Conservation (phyloP, 805 yeast genomes). For the Schwanniomyces vanrijiae region DNA sequence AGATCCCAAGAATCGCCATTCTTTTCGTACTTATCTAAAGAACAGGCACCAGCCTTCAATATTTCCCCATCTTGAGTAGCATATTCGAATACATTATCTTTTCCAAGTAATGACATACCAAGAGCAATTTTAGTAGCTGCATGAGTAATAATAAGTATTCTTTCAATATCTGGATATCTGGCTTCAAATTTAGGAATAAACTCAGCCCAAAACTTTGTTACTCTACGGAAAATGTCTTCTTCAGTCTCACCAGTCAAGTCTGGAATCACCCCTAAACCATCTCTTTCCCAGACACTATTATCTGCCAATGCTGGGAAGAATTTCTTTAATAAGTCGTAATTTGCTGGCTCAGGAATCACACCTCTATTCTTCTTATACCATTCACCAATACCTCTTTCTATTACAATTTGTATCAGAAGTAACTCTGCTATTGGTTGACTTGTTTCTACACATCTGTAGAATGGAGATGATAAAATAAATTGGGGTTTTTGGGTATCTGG, state of each 20-base stretch:
- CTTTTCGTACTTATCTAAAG: conserved; percentile 61
- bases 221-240: conserved; percentile 65
- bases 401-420: conserved; percentile 55
- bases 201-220: conserved; percentile 49
- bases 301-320: conserved; percentile 52
- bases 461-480: conserved; percentile 76
- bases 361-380: conserved; percentile 79
- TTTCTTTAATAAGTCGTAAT: conserved; percentile 42
- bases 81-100: conserved; percentile 48
- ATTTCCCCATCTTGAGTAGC: conserved; percentile 42
- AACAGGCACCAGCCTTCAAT: conserved; percentile 79
- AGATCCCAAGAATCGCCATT: conserved; percentile 52
- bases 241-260: conserved; percentile 71
- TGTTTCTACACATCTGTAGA: conserved; percentile 87
- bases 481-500: conserved; percentile 61
- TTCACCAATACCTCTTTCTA: conserved; percentile 89
- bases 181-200: conserved; percentile 60
- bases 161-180: conserved; percentile 58
- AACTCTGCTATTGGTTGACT: conserved; percentile 64
- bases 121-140: conserved; percentile 92
- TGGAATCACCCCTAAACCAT: conserved; percentile 64
- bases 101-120: conserved; percentile 71
- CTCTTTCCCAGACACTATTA: conserved; percentile 36
- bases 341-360: conserved; percentile 70
- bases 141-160: conserved; percentile 78